Conservation (phyloP, 1,139 yeast genomes). For the Kurtzmaniella quercitrusa region DNA sequence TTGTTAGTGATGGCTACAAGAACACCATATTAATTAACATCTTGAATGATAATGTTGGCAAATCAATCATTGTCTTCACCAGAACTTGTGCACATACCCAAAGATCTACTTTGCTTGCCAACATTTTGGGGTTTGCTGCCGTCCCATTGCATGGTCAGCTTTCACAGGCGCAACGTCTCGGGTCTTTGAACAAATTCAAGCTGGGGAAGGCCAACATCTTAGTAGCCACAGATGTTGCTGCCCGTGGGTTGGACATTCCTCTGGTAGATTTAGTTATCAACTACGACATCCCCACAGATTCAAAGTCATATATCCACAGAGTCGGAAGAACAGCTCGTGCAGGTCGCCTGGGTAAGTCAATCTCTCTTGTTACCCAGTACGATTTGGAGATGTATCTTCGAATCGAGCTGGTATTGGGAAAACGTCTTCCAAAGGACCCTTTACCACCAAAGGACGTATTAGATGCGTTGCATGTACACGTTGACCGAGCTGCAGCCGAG, state of each 20-base stretch:
- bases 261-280: conserved; percentile 88
- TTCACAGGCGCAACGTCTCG: conserved; percentile 86
- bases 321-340: conserved; percentile 99
- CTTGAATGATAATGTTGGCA: conserved; percentile 80
- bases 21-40: conserved; percentile 82
- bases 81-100: conserved; percentile 96
- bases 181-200: conserved; percentile 89
- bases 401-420: conserved; percentile 82
- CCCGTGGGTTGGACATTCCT: conserved; percentile 96
- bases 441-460: conserved; percentile 72
- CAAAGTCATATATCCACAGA: conserved; percentile 96
- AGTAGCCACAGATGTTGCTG: conserved; percentile 97
- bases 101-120: conserved; percentile 76
- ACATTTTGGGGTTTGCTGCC: conserved; percentile 81
- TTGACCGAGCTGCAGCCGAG: conserved; percentile 88
- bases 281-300: conserved; percentile 94
- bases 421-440: conserved; percentile 77
- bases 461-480: conserved; percentile 76
- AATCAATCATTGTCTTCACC: conserved; percentile 83
- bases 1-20: conserved; percentile 88
- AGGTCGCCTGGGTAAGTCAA: conserved; percentile 89
- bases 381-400: conserved; percentile 84
- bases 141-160: conserved; percentile 94
- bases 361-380: conserved; percentile 90
- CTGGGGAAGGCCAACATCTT: conserved; percentile 77